Base-by-base conservation (phyloP, 2,329 filamentous ascomycete species). In the Claviceps humidiphila region DNA sequence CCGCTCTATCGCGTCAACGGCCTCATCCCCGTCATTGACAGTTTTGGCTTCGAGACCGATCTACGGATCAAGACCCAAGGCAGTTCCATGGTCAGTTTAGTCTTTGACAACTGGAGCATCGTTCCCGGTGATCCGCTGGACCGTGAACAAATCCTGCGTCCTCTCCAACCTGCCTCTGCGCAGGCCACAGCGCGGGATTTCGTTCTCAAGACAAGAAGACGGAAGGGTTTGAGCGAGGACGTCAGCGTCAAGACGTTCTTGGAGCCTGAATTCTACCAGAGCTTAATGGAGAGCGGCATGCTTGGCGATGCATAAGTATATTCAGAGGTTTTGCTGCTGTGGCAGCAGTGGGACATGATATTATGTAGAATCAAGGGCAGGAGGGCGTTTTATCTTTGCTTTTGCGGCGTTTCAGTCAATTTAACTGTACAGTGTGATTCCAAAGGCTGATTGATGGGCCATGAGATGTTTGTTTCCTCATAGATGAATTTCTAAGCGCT, bases 41-140 rank as follows among this genome's bases (percentile, higher is more conserved):
- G 84, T 34, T 98, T 98, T 63, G 93, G 93, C 20, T 97, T 98
- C 68, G 93, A 98, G 74, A 97, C 93, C 14, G 93, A 98, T 71
- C 76, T 98, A 53, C 79, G 93, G 56, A 97, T 97, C 64, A 90
- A 95, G 69, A 96, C 91, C 0, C 88, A 96, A 72, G 91, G 93
- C 50, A 85, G 89, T 66, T 89, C 90, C 52, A 90, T 88, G 63
- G 82, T 97, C 51, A 89, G 84, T 60, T 77, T 98, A 39, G 89
- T 95, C 13, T 98, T 98, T 68, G 93, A 98, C 65, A 83, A 87
- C 58, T 98, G 93, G 93, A 89, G 80, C 63, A 88, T 97, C 56
- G 91, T 98, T 1, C 93, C 93, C 1, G 93, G 93, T 52, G 93
- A 98, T 67, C 93, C 93, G 42, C 77, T 98, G 38, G 93, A 98